phyloP scores from a whole-genome alignment of 768 basidiomycete genomes.

The Leccinellum luteum region DNA sequence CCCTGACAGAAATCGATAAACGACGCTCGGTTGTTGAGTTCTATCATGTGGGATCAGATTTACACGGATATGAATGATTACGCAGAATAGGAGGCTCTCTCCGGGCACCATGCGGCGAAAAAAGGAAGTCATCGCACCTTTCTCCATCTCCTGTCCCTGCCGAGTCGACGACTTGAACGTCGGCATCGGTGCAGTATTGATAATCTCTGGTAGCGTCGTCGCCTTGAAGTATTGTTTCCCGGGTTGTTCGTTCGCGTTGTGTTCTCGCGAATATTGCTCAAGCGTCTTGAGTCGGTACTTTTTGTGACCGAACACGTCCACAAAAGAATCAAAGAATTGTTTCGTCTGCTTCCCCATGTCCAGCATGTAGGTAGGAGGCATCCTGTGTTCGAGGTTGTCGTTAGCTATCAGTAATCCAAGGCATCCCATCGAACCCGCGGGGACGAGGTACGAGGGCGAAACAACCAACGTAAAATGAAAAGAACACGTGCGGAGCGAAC shows the following conservation, averaged over 20 bases:
- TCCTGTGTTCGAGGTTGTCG: slow-evolving; percentile 40
- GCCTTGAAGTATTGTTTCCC: slow-evolving; percentile 99
- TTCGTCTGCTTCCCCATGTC: slow-evolving; percentile 93
- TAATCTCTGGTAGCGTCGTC: slow-evolving; percentile 88
- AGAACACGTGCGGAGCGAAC: background rate
- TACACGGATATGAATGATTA: slow-evolving; percentile 7
- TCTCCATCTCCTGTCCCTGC: slow-evolving; percentile 82
- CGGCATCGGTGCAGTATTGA: slow-evolving; percentile 94
- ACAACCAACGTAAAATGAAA: background rate
- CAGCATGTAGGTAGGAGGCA: slow-evolving; percentile 90
- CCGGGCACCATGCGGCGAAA: background rate
- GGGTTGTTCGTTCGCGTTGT: slow-evolving; percentile 93
- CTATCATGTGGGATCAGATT: slow-evolving; percentile 41
- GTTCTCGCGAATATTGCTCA: slow-evolving; percentile 95
- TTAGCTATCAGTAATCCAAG: background rate
- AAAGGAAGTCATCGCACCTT: slow-evolving; percentile 51
- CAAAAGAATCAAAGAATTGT: slow-evolving; percentile 87
- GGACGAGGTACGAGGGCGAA: background rate
- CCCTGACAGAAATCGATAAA: slow-evolving; percentile 99
- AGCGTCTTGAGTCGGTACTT: slow-evolving; percentile 86
- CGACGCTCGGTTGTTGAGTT: slow-evolving; percentile 88
- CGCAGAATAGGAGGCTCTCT: slow-evolving; percentile 3
- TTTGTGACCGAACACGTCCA: slow-evolving; percentile 75
- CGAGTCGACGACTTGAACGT: slow-evolving; percentile 71
- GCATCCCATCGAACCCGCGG: background rate